Base-by-base conservation (phyloP, 1,284 basidiomycete species). In the Papiliotrema nemorosa region DNA sequence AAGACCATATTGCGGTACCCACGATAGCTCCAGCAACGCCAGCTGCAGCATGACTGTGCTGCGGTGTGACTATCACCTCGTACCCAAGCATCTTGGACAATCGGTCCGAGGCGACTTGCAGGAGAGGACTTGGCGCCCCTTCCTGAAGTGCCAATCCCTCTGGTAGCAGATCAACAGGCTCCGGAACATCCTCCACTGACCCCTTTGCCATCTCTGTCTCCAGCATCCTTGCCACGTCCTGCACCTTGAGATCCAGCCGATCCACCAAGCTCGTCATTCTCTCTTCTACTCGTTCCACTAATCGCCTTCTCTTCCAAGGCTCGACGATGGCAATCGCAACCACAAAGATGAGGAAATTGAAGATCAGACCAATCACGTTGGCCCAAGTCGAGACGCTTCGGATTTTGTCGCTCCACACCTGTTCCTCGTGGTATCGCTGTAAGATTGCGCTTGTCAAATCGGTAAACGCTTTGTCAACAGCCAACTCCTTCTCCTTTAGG, bases 361-460 rank as follows among this genome's bases (percentile, higher is more conserved):
- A 80, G 10, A 83, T 84, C 20, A 96, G 80, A 42, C 84, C 90
- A 2, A 84, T 84, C 52, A 96, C 78, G 40, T 85, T 86, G 1
- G 89, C 90, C 70, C 93, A 94, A 5, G 91, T 94, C 49, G 87
- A 88, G 37, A 88, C 86, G 59, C 87, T 89, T 36, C 92, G 82
- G 57, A 97, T 94, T 77, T 97, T 97, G 78, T 97, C 92, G 53
- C 88, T 90, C 92, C 92, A 97, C 5, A 94, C 84, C 72, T 97
- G 92, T 69, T 96, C 92, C 73, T 96, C 92, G 75, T 97, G 92
- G 70, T 97, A 97, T 26, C 91, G 66, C 51, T 70, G 63, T n/a
- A 97, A 80, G 62, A 96, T 96, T 3, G 82, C 78, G 52, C 84
- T 84, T 84, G 92, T 88, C 53, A 96, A 79, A 63, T 84, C 84